Evolutionary conservation across 371 early-diverging fungal genomes (phyloP).

Genomic region (Dichotomocladium elegans): DNA sequence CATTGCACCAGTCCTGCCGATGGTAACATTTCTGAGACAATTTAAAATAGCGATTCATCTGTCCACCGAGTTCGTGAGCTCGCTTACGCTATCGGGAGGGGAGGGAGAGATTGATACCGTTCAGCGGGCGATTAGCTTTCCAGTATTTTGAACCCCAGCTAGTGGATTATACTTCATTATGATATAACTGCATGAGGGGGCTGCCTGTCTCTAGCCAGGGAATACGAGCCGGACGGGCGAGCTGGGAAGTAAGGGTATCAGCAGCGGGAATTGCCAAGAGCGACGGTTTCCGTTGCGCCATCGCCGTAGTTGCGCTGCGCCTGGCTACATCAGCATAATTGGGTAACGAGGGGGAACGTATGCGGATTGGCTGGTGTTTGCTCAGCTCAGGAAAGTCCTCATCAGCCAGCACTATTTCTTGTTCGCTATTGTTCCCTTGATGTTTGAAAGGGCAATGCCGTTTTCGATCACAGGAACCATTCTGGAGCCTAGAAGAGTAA

Average conservation of each 20-base stretch:
- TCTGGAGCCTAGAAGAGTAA: too few species aligned
- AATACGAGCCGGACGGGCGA: conserved; percentile 36
- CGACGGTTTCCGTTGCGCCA: conserved; percentile 2
- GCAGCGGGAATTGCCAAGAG: background rate
- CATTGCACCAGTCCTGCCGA: conserved; percentile 46
- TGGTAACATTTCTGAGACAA: conserved; percentile 49
- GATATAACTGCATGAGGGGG: conserved; percentile 20
- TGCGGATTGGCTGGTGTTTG: background rate
- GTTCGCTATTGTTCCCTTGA: background rate
- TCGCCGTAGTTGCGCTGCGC: conserved; percentile 16
- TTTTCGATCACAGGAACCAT: too few species aligned
- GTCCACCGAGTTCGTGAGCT: conserved; percentile 49
- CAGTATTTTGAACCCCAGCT: conserved; percentile 3
- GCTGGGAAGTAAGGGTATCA: conserved; percentile 3
- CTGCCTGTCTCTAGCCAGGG: conserved; percentile 61
- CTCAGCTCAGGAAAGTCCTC: background rate
- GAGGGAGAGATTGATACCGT: background rate
- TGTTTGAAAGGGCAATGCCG: too few species aligned
- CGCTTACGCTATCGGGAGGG: conserved; percentile 23
- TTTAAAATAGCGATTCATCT: conserved; percentile 50
- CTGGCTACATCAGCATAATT: conserved; percentile 28
- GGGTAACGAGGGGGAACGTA: background rate
- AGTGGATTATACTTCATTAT: background rate
- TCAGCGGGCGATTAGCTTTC: too few species aligned
- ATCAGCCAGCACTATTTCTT: background rate